These are phyloP conservation scores for Helenozyma rhizophorensis DNA, from an alignment of 805 yeast genomes.

Conservation along the genomic window DNA sequence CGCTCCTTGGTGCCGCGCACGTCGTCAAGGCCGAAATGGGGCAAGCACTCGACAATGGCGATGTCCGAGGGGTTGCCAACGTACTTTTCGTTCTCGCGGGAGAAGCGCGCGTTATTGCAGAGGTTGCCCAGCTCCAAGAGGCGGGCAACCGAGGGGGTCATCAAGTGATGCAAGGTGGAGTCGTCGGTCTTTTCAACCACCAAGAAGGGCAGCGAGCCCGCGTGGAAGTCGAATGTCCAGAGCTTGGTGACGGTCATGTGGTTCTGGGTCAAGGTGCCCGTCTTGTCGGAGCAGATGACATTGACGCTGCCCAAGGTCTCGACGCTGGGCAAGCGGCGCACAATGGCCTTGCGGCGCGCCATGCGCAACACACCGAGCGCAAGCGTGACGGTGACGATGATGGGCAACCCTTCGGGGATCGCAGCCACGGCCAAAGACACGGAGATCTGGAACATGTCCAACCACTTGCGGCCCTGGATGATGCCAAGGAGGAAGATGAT, in stretches of 20 bases:
- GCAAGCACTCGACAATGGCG: slow-evolving; percentile 74
- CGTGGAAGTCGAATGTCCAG: slow-evolving; percentile 66
- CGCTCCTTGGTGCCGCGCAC: slow-evolving; percentile 56
- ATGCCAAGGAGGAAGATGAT: slow-evolving; percentile 88
- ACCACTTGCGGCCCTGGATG: slow-evolving; percentile 89
- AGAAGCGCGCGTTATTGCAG: slow-evolving; percentile 71
- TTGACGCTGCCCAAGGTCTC: slow-evolving; percentile 94
- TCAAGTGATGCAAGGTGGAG: slow-evolving; percentile 35
- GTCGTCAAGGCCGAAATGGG: slow-evolving; percentile 70
- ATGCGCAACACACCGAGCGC: slow-evolving; percentile 95
- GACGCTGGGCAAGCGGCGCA: slow-evolving; percentile 88
- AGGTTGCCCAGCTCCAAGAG: slow-evolving; percentile 64
- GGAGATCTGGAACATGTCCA: slow-evolving; percentile 96
- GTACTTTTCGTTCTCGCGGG: slow-evolving; percentile 62
- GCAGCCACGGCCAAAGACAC: slow-evolving; percentile 99
- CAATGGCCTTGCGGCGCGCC: slow-evolving; percentile 94
- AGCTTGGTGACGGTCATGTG: slow-evolving; percentile 85
- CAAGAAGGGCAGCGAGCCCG: slow-evolving; percentile 36
- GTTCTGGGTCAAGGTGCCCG: slow-evolving; percentile 86
- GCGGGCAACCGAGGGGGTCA: slow-evolving; percentile 52
- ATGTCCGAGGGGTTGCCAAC: slow-evolving; percentile 95
- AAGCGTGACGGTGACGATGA: slow-evolving; percentile 93
- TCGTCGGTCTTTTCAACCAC: slow-evolving; percentile 46
- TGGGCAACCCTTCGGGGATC: slow-evolving; percentile 97
- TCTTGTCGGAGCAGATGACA: slow-evolving; percentile 88